Conservation (phyloP, 2,329 filamentous ascomycete genomes). For the Xylariaceae sp. region DNA sequence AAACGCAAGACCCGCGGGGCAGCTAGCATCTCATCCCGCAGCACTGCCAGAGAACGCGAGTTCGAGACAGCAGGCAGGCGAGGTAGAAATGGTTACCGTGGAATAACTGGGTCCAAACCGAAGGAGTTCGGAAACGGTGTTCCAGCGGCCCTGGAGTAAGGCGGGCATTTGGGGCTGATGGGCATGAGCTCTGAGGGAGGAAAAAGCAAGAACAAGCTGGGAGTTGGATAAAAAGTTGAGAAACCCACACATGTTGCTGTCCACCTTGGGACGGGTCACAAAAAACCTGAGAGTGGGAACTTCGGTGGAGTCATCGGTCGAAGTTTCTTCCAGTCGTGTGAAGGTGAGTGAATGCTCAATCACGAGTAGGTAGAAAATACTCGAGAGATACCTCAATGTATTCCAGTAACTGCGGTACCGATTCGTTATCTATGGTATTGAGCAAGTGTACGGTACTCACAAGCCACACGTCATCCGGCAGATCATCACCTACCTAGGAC, state of each 20-base stretch:
- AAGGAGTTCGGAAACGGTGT: conserved; percentile 12
- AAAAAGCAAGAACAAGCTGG: not conserved
- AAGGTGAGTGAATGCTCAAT: too few species aligned
- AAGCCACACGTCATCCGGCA: not conserved
- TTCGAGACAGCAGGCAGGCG: conserved; percentile 2
- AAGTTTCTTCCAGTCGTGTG: conserved; percentile 14
- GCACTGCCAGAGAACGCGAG: conserved; percentile 8
- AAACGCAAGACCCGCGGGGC: conserved; percentile 8
- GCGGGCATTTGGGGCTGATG: conserved; percentile 21
- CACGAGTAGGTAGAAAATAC: not conserved
- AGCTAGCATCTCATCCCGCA: conserved; percentile 22
- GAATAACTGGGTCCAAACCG: conserved; percentile 10
- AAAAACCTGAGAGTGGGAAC: conserved; percentile 11
- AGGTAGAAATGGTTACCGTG: not conserved
- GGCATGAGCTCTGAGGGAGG: conserved; percentile 1
- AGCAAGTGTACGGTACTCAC: not conserved
- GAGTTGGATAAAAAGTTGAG: not conserved
- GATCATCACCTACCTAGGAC: not conserved
- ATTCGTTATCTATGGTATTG: too few species aligned
- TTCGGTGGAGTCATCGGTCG: conserved; percentile 12
- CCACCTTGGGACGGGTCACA: conserved; percentile 6
- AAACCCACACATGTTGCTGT: conserved; percentile 12
- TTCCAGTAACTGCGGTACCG: too few species aligned
- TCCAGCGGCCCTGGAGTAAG: conserved; percentile 11
- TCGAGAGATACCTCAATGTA: not conserved